Evolutionary conservation across 2,329 filamentous ascomycete species (phyloP), one percentile per base, ranked within the genome.

Genomic region (Orbilia quercus): DNA sequence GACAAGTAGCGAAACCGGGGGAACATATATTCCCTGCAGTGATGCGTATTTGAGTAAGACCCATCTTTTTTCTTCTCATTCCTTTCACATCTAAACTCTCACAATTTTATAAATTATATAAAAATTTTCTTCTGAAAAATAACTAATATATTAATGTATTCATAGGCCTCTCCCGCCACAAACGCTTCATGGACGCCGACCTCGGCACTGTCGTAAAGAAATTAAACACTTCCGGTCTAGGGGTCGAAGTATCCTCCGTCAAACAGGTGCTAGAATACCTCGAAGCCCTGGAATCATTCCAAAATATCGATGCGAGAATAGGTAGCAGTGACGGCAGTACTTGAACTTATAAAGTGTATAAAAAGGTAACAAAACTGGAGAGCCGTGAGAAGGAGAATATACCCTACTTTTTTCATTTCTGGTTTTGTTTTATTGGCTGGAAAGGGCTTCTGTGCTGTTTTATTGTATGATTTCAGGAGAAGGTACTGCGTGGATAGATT

Each of bases 231-330:
- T 75, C 76, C 38, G 76, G 76, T 23, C 75, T 76, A 1, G 64
- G 75, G 31, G 73, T 78, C 7, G 77, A 78, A 60, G 76, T 78
- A 18, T 76, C 69, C 7, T 76, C 75, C 60, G 72, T 78, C 20
- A 76, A 76, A 28, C 76, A 78, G 63, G 77, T 78, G 28, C 45
- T 78, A 28, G 77, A 77, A 31, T 76, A 76, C 59, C 67, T 78
- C 25, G 77, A 78, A 18, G 70, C 62, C 1, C 63, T 74, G 7
- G 63, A 74, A 28, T 74, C 70, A 4, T 69, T 67, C 63, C 62
- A 74, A n/a, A 74, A 74, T 25, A 55, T 67, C 36, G 63, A 47
- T n/a, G 54, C 57, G 25, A 62, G 58, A 18, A 69, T 53, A 16
- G 57, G 51, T n/a, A 63, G 51, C 20, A 28, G 51, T 16, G 51